Percentiles rank a stretch among this genome's conserved stretches.
Conservation (phyloP, 352 stramenopile genomes). For the Phytopythium montanum region DNA sequence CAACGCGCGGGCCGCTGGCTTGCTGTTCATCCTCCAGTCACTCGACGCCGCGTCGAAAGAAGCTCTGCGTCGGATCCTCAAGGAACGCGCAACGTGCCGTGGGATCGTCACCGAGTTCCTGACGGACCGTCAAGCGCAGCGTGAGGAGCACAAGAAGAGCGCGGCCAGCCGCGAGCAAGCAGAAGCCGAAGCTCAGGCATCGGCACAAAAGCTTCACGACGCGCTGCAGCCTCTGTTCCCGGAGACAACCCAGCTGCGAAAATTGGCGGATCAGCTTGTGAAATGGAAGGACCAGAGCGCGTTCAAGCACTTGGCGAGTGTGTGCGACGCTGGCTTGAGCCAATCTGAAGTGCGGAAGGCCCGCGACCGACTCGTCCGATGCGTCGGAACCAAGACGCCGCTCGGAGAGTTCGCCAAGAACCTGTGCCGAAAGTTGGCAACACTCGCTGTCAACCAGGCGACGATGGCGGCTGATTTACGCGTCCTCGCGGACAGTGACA, state of each 20-base stretch:
- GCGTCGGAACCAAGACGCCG: constrained; percentile 72
- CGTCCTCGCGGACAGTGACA: constrained; percentile 31
- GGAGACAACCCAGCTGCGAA: constrained; percentile 48
- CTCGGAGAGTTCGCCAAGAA: constrained; percentile 80
- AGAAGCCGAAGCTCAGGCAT: constrained; percentile 17
- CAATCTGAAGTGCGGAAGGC: constrained; percentile 44
- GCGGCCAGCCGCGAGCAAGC: not conserved
- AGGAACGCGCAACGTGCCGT: constrained; percentile 56
- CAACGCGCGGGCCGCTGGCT: constrained; percentile 43
- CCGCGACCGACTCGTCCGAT: constrained; percentile 69
- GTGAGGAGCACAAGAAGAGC: constrained; percentile 19
- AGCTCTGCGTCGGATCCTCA: constrained; percentile 64
- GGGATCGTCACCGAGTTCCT: constrained; percentile 33
- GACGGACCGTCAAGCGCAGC: constrained; percentile 37
- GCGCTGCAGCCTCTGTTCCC: constrained; percentile 50
- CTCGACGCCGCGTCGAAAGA: constrained; percentile 67
- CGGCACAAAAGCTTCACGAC: constrained; percentile 29
- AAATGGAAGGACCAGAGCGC: constrained; percentile 78
- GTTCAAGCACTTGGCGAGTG: constrained; percentile 61
- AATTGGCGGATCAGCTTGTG: constrained; percentile 57
- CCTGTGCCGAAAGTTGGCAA: constrained; percentile 73
- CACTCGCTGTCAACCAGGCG: constrained; percentile 59
- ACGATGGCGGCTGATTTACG: constrained; percentile 31
- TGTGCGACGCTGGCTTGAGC: constrained; percentile 55
- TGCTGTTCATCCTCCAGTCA: constrained; percentile 69